These are phyloP conservation scores for Debaryomycetaceae sp. DNA, from an alignment of 1,139 yeast genomes.

Conservation along the genomic window DNA sequence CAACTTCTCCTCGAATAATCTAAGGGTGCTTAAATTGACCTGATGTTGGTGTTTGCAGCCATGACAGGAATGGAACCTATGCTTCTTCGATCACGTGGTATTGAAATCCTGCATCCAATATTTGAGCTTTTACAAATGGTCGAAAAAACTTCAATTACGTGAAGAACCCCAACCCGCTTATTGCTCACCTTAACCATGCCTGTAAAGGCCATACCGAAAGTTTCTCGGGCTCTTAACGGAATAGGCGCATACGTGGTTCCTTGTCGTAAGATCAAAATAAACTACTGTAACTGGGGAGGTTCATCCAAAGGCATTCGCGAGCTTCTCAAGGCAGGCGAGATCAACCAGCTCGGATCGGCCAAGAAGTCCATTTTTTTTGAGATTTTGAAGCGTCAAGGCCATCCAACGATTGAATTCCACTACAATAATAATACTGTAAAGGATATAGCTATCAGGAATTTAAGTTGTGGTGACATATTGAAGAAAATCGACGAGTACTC, in stretches of 20 bases:
- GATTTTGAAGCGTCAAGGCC: slow-evolving; percentile 68
- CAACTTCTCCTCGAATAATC: too few species aligned
- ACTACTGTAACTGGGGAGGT: slow-evolving; percentile 94
- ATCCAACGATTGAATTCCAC: slow-evolving; percentile 72
- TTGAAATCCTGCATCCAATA: too few species aligned
- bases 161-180: too few species aligned
- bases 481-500: slow-evolving; percentile 53
- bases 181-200: too few species aligned
- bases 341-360: slow-evolving; percentile 52
- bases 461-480: slow-evolving; percentile 57
- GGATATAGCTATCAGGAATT: slow-evolving; percentile 48
- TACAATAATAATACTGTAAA: slow-evolving; percentile 38
- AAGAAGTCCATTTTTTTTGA: slow-evolving; percentile 71
- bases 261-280: slow-evolving; percentile 67
- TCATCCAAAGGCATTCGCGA: slow-evolving; percentile 82
- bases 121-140: neutral
- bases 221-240: slow-evolving; percentile 69
- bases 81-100: too few species aligned
- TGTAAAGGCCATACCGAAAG: slow-evolving; percentile 48
- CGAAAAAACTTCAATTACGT: too few species aligned
- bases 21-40: too few species aligned
- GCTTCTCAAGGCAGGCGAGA: slow-evolving; percentile 50
- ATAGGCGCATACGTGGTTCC: slow-evolving; percentile 74
- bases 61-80: too few species aligned
- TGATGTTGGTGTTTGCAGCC: too few species aligned